phyloP scores from a whole-genome alignment of 305 asterid species.

The Rubia tinctorum region DNA sequence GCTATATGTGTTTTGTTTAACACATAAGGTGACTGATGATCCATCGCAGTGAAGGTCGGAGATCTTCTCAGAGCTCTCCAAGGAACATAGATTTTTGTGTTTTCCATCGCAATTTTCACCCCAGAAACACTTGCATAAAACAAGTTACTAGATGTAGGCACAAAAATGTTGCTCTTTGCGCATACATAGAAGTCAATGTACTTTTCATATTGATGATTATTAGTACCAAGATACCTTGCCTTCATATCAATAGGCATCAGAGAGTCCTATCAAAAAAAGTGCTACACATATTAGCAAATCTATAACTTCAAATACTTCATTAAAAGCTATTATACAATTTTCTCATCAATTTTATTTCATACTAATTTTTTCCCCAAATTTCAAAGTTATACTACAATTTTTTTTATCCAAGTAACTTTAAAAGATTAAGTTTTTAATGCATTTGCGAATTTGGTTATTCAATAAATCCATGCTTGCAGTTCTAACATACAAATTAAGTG shows the following conservation, averaged over 20 bases:
- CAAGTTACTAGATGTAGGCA: not conserved
- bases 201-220: not conserved
- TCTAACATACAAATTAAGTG: too few species aligned
- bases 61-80: not conserved
- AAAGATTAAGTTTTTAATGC: too few species aligned
- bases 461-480: too few species aligned
- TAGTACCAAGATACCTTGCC: not conserved
- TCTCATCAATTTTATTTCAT: not conserved
- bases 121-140: conserved; percentile 1
- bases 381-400: too few species aligned
- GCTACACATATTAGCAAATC: not conserved
- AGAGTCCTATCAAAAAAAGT: not conserved
- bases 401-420: too few species aligned
- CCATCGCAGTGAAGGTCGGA: not conserved
- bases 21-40: not conserved
- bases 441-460: too few species aligned
- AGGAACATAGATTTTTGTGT: not conserved
- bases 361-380: too few species aligned
- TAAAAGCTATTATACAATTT: not conserved
- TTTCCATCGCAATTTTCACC: not conserved
- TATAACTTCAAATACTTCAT: not conserved
- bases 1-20: conserved; percentile 4
- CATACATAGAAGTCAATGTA: not conserved
- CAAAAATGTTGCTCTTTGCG: not conserved
- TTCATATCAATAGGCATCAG: conserved; percentile 4